phyloP scores from a whole-genome alignment of 2,329 filamentous ascomycete genomes.

The Aureobasidium sp. region DNA sequence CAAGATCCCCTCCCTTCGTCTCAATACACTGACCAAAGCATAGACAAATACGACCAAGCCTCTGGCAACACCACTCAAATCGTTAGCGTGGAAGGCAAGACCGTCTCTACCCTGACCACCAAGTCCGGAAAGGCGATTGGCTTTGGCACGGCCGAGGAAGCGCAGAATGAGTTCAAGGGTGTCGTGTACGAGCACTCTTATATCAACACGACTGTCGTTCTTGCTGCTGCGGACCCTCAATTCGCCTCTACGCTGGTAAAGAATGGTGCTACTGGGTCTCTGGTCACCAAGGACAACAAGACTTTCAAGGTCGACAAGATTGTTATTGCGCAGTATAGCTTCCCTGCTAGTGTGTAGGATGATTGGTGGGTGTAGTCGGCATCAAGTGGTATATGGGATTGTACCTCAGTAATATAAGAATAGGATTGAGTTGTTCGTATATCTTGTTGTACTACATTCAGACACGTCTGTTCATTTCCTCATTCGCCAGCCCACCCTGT shows the following conservation, averaged over 20 bases:
- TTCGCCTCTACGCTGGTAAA: slow-evolving; percentile 10
- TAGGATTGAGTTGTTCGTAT: background rate
- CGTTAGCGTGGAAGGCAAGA: slow-evolving; percentile 32
- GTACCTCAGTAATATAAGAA: background rate
- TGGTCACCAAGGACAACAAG: slow-evolving; percentile 14
- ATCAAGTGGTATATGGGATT: background rate
- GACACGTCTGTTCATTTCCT: background rate
- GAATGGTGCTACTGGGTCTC: slow-evolving; percentile 3
- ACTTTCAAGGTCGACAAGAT: slow-evolving; percentile 15
- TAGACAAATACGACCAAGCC: slow-evolving; percentile 35
- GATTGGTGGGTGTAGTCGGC: background rate
- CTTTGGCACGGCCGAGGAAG: slow-evolving; percentile 33
- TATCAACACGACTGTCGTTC: slow-evolving; percentile 13
- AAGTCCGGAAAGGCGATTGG: slow-evolving; percentile 35
- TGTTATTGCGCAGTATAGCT: background rate
- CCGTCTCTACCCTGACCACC: slow-evolving; percentile 41
- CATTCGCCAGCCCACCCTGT: background rate
- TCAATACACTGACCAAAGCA: too few species aligned
- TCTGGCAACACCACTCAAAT: slow-evolving; percentile 37
- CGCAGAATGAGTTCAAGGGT: slow-evolving; percentile 35
- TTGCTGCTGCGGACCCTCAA: slow-evolving; percentile 35
- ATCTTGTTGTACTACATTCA: background rate
- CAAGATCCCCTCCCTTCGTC: too few species aligned
- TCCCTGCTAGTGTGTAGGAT: background rate
- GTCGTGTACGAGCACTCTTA: slow-evolving; percentile 34